A percentile compares a stretch with the other conserved stretches of the same genome.
Conservation (phyloP, 2,329 filamentous ascomycete species). For the Falciphora oryzae region DNA sequence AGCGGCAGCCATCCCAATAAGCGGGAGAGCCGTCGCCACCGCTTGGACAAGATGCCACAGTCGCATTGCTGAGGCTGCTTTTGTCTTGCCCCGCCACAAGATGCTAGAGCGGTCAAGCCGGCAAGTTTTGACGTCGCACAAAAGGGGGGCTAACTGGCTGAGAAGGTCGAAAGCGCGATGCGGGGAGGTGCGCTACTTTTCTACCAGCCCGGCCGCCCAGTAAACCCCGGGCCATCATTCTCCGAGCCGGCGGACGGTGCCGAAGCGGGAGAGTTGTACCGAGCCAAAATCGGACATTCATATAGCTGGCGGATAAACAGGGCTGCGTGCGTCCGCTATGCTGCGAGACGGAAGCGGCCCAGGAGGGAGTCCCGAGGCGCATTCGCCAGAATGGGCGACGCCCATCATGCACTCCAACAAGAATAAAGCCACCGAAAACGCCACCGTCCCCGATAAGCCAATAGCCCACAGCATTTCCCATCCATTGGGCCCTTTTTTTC, state of each 20-base stretch:
- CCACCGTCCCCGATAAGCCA: no score
- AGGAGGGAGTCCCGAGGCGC: not conserved
- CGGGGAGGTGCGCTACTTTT: not conserved
- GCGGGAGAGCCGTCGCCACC: not conserved
- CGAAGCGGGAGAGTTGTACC: not conserved
- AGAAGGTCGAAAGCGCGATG: not conserved
- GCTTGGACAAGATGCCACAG: slow-evolving; percentile 1
- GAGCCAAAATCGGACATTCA: not conserved
- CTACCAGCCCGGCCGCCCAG: not conserved
- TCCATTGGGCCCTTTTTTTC: not conserved
- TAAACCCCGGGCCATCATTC: not conserved
- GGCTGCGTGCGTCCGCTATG: no score
- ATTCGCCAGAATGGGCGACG: not conserved
- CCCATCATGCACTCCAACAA: no score
- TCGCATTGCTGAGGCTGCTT: not conserved
- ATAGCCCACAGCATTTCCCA: no score
- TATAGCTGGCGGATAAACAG: not conserved
- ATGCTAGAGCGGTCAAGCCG: no score
- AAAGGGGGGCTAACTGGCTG: not conserved
- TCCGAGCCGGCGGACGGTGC: not conserved
- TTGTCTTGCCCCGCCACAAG: no score
- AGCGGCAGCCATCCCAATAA: slow-evolving; percentile 10
- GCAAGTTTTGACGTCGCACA: no score
- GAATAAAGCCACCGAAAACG: no score
- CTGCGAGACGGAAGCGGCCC: no score